Percentiles rank a stretch among this genome's conserved stretches.
phyloP scores from a whole-genome alignment of 2,329 filamentous ascomycete species.

The Emmonsiellopsis sp. region DNA sequence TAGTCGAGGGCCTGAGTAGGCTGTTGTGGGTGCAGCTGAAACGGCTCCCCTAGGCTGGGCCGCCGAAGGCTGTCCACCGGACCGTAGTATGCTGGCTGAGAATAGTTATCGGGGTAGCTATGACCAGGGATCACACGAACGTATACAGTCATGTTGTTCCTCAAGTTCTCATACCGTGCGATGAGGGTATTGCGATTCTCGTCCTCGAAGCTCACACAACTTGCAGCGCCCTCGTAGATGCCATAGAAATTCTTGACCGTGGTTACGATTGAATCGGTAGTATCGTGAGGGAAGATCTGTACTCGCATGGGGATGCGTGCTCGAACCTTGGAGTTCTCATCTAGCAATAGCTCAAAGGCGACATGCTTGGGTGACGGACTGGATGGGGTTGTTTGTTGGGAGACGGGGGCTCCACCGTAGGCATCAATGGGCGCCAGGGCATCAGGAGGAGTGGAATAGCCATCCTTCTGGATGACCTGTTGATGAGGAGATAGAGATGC shows the following conservation, averaged over 20 bases:
- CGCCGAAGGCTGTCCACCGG: slow-evolving; percentile 44
- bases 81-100: slow-evolving; percentile 33
- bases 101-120: slow-evolving; percentile 39
- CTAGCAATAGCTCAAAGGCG: slow-evolving; percentile 53
- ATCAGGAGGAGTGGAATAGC: slow-evolving; percentile 25
- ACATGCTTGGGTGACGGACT: slow-evolving; percentile 47
- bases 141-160: slow-evolving; percentile 84
- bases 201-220: slow-evolving; percentile 93
- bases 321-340: slow-evolving; percentile 47
- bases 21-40: slow-evolving; percentile 53
- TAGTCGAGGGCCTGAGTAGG: slow-evolving; percentile 43
- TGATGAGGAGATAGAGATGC: slow-evolving; percentile 20
- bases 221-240: slow-evolving; percentile 70
- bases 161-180: slow-evolving; percentile 91
- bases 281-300: slow-evolving; percentile 90
- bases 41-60: slow-evolving; percentile 53
- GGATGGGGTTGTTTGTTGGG: slow-evolving; percentile 28
- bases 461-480: slow-evolving; percentile 26
- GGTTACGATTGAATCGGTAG: slow-evolving; percentile 92
- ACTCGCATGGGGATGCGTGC: slow-evolving; percentile 58
- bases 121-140: slow-evolving; percentile 67
- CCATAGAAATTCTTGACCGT: slow-evolving; percentile 99
- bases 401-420: slow-evolving; percentile 16
- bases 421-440: slow-evolving; percentile 19
- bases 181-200: slow-evolving; percentile 82